phyloP scores from a whole-genome alignment of 75 land plant species.

The Pinus taeda region DNA sequence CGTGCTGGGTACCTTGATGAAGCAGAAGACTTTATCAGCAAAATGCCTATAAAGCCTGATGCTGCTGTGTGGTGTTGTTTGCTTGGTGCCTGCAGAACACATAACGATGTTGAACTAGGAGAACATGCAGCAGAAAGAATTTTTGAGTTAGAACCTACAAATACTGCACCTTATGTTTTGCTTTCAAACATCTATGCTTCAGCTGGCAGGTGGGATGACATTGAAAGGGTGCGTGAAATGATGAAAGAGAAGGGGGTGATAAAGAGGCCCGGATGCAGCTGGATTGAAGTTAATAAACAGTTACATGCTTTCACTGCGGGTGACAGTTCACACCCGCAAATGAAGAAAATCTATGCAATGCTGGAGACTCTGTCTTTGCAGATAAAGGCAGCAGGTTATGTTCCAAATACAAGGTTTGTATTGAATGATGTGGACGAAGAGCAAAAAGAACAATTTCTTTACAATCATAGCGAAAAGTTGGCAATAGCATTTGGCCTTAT shows the following conservation, averaged over 20 bases:
- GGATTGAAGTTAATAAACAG: conserved; percentile 8
- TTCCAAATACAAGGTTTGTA: conserved; percentile 13
- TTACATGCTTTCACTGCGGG: conserved; percentile 7
- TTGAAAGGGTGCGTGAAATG: conserved; percentile 5
- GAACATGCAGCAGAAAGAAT: conserved; percentile 3
- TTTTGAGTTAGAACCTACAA: conserved; percentile 10
- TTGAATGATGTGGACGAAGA: conserved; percentile 10
- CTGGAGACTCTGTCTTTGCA: conserved; percentile 14
- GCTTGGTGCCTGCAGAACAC: conserved; percentile 13
- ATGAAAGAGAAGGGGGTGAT: conserved; percentile 10
- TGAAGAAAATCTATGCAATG: not conserved
- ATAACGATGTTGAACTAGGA: conserved; percentile 12
- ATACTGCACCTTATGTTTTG: conserved; percentile 10
- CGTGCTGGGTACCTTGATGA: conserved; percentile 21
- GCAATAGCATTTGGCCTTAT: conserved; percentile 34
- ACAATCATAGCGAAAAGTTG: conserved; percentile 26
- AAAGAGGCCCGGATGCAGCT: conserved; percentile 16
- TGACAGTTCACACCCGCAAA: conserved; percentile 14
- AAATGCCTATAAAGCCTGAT: conserved; percentile 1
- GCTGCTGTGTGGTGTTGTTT: conserved; percentile 11
- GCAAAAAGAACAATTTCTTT: conserved; percentile 5
- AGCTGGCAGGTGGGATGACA: conserved; percentile 11
- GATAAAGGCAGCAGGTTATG: conserved; percentile 14
- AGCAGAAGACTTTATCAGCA: conserved; percentile 3
- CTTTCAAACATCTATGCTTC: conserved; percentile 21